phyloP scores from a whole-genome alignment of 164 flowering plant genomes.

The Annona squamosa region DNA sequence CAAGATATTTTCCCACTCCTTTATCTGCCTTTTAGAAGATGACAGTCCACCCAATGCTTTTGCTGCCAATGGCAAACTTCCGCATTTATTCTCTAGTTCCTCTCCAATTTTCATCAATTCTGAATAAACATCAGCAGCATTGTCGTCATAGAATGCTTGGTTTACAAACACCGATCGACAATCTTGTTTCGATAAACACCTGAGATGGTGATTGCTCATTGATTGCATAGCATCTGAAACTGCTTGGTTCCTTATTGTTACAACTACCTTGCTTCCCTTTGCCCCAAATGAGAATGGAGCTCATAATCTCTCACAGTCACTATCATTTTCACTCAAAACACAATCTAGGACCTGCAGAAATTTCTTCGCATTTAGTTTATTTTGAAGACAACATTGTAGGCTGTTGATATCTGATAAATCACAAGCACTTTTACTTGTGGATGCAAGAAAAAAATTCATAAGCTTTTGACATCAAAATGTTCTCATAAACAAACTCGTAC shows the following conservation, averaged over 20 bases:
- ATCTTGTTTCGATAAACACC: slow-evolving; percentile 9
- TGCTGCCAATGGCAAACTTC: slow-evolving; percentile 9
- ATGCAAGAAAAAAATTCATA: slow-evolving; percentile 1
- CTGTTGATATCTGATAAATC: not conserved
- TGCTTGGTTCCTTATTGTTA: slow-evolving; percentile 12
- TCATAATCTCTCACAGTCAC: slow-evolving; percentile 2
- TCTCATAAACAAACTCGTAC: slow-evolving; percentile 6
- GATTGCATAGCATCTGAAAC: slow-evolving; percentile 11
- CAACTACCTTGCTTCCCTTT: slow-evolving; percentile 13
- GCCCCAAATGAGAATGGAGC: slow-evolving; percentile 7
- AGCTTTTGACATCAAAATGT: slow-evolving; percentile 3
- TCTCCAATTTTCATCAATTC: not conserved
- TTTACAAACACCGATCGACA: slow-evolving; percentile 3
- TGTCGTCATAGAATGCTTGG: not conserved
- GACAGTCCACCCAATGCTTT: slow-evolving; percentile 2
- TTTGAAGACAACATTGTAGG: not conserved
- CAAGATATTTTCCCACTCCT: slow-evolving; percentile 6
- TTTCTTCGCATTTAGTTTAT: slow-evolving; percentile 4
- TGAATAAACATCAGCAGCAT: not conserved
- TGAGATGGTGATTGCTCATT: slow-evolving; percentile 2
- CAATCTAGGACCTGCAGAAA: slow-evolving; percentile 16
- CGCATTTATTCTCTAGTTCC: slow-evolving; percentile 6
- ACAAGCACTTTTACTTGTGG: not conserved
- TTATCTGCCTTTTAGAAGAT: not conserved
- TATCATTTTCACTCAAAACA: slow-evolving; percentile 10